Evolutionary conservation across 495 filamentous ascomycete species (phyloP), one percentile per base, ranked within the genome.

Genomic region (Niebla homalea): DNA sequence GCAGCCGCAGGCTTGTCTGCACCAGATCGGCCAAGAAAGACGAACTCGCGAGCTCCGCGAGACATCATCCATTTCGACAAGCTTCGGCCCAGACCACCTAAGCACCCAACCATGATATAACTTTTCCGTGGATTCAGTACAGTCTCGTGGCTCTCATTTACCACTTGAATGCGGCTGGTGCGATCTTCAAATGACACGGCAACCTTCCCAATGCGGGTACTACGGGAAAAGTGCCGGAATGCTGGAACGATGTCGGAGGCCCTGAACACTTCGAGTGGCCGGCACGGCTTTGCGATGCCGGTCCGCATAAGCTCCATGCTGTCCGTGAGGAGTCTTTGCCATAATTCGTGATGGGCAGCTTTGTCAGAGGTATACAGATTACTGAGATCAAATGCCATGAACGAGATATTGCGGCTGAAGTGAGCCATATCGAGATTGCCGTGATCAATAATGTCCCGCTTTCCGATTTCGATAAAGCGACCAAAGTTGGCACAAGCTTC

Each of bases 401-500:
- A 66, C 55, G 68, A 55, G 69, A 16, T 43, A 25, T 1, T 64
- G 52, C 7, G 48, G 25, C 8, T 8, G 5, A 35, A 45, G 0
- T 11, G 4, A 16, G 38, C 8, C 43, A 48, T 52, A 4, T 52
- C 50, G 1, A 52, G 21, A 7, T 16, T 52, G 2, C 35, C 35
- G 3, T 10, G 10, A 5, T 42, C 48, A 1, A 57, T 25, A 4
- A 69, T 2, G 62, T 53, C 47, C 66, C 50, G 67, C 65, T 64
- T 70, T 7, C 72, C 68, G 22, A 78, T 62, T 50, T 83, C 78
- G 21, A 81, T 62, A 14, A 52, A 52, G 14, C 43, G 35, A 3
- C 77, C 77, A 57, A 75, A 76, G 11, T 68, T 64, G 3, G 70
- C 76, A 37, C 79, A 63, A 39, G 68, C 73, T 4, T 5, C 3